A percentile compares a stretch with the other conserved stretches of the same genome.
These are phyloP conservation scores for Fraxinus platypoda DNA, from an alignment of 305 asterid genomes.

Conservation along the genomic window DNA sequence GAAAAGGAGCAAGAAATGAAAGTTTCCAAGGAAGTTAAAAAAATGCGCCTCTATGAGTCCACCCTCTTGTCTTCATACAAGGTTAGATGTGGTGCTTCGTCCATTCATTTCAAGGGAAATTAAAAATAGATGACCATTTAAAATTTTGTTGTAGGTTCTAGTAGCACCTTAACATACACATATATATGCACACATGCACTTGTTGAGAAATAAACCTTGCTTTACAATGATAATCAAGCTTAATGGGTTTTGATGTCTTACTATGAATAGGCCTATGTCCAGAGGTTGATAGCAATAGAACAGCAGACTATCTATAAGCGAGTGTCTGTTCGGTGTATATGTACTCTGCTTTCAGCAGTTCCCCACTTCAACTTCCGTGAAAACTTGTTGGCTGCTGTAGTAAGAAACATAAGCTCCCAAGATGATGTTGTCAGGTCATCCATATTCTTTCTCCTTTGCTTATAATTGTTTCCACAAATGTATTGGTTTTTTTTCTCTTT, in stretches of 20 bases:
- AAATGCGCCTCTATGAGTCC: constrained; percentile 71
- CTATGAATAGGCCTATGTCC: constrained; percentile 65
- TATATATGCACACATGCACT: neutral
- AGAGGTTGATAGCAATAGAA: constrained; percentile 72
- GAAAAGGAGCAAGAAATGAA: constrained; percentile 93
- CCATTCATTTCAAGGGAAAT: neutral
- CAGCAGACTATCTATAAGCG: constrained; percentile 52
- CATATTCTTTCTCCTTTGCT: neutral
- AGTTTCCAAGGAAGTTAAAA: constrained; percentile 79
- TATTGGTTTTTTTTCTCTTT: neutral
- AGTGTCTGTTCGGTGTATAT: constrained; percentile 79
- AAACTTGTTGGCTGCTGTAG: constrained; percentile 67
- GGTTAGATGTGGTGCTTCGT: constrained; percentile 40
- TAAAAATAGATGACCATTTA: neutral
- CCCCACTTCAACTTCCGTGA: constrained; percentile 91
- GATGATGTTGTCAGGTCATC: constrained; percentile 80
- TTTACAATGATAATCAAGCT: constrained; percentile 20
- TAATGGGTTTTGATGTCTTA: constrained; percentile 24
- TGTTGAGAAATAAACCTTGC: neutral
- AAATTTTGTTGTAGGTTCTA: constrained; percentile 9
- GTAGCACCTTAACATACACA: neutral
- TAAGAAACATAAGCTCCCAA: constrained; percentile 65
- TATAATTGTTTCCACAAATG: neutral
- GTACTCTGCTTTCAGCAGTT: constrained; percentile 75
- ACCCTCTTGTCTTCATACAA: constrained; percentile 77